phyloP scores from a whole-genome alignment of 768 basidiomycete genomes.

The Clitopilus passeckerianus region DNA sequence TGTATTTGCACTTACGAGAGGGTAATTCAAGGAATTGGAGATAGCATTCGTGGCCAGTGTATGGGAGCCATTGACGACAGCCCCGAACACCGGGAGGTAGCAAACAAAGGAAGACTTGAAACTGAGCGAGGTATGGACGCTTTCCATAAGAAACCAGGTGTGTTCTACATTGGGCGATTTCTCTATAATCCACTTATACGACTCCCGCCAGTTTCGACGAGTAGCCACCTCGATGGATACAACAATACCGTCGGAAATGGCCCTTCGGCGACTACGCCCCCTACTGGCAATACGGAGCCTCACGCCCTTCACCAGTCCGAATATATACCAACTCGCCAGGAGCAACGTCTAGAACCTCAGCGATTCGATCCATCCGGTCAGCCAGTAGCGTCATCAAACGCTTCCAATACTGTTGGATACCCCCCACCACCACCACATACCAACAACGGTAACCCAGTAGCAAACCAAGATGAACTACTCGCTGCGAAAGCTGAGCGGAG shows the following conservation, averaged over 20 bases:
- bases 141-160: neutral
- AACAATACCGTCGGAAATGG: neutral
- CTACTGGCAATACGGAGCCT: neutral
- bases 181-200: neutral
- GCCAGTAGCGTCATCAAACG: neutral
- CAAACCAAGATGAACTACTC: neutral
- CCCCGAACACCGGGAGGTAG: neutral
- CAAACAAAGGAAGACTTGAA: neutral
- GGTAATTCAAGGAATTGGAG: neutral
- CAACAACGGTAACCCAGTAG: neutral
- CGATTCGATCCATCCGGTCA: neutral
- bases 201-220: neutral
- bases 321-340: neutral
- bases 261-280: neutral
- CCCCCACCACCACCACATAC: neutral
- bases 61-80: neutral
- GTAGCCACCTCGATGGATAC: neutral
- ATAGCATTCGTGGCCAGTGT: neutral
- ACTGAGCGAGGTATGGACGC: neutral
- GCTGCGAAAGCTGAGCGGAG: neutral
- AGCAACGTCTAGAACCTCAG: neutral
- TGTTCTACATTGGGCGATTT: neutral
- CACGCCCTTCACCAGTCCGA: neutral
- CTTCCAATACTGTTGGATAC: neutral
- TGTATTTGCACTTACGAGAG: neutral